These are phyloP conservation scores for Penicillium taxi DNA, from an alignment of 495 filamentous ascomycete species.

Conservation along the genomic window DNA sequence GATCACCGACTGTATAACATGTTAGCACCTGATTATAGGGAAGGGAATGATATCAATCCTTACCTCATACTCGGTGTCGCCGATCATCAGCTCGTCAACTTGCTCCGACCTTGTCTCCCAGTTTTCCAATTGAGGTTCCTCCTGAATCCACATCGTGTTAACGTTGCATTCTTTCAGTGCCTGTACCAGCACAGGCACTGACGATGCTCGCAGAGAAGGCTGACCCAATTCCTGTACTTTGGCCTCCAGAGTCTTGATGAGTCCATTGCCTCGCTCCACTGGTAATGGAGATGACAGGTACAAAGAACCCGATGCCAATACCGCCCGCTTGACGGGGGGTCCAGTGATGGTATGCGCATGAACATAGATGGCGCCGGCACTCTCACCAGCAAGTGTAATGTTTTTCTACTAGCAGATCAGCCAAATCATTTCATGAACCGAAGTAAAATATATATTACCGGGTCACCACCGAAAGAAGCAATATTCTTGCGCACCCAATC, in stretches of 20 bases:
- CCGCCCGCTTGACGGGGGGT: slow-evolving; percentile 27
- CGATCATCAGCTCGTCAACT: slow-evolving; percentile 35
- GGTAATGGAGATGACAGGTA: slow-evolving; percentile 31
- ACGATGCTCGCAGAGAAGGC: slow-evolving; percentile 20
- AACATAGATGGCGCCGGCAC: slow-evolving; percentile 33
- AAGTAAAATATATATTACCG: slow-evolving; percentile 15
- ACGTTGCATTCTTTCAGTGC: slow-evolving; percentile 30
- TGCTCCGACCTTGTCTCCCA: slow-evolving; percentile 29
- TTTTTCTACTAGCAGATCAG: slow-evolving; percentile 18
- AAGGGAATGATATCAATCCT: neutral
- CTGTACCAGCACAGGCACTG: slow-evolving; percentile 20
- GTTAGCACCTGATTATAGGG: neutral
- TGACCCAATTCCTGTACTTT: slow-evolving; percentile 26
- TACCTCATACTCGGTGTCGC: slow-evolving; percentile 36
- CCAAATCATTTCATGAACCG: too few relatives aligned
- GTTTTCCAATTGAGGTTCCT: slow-evolving; percentile 22
- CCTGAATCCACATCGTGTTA: slow-evolving; percentile 35
- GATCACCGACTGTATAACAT: slow-evolving; percentile 25
- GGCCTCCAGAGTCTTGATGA: slow-evolving; percentile 23
- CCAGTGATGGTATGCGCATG: slow-evolving; percentile 35
- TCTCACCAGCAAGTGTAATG: slow-evolving; percentile 33
- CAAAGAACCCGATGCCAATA: slow-evolving; percentile 30
- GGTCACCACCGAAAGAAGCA: slow-evolving; percentile 56
- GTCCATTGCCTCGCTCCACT: slow-evolving; percentile 18
- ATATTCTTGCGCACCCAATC: slow-evolving; percentile 54